Percentiles rank a stretch among this genome's conserved stretches.
phyloP scores from a whole-genome alignment of 208 protist genomes.

The Crithidia brevicula region DNA sequence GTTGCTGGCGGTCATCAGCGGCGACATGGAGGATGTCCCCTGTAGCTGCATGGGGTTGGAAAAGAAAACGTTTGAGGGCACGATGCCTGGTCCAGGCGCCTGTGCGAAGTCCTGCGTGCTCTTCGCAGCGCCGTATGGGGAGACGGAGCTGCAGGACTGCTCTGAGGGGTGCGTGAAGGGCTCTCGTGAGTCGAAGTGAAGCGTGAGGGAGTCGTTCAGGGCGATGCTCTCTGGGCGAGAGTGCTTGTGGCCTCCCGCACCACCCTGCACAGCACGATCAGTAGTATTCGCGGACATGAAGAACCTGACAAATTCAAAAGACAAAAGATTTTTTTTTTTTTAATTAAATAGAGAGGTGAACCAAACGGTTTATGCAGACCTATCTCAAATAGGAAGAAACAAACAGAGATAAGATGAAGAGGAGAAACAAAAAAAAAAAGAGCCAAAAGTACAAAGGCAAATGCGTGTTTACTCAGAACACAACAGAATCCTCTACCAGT shows the following conservation, averaged over 20 bases:
- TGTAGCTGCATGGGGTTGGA: not conserved
- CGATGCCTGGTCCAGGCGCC: not conserved
- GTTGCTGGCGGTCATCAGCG: not conserved
- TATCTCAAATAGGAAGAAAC: not conserved
- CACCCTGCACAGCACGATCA: not conserved
- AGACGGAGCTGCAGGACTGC: not conserved
- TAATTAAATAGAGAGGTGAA: no score
- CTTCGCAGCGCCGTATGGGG: not conserved
- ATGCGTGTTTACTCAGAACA: no score
- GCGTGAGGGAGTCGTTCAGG: conserved; percentile 6
- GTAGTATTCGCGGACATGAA: not conserved
- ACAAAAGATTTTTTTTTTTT: no score
- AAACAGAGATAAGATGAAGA: not conserved
- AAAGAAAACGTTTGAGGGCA: not conserved
- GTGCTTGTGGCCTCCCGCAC: conserved; percentile 1
- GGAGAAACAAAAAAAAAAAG: not conserved
- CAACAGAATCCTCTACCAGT: not conserved
- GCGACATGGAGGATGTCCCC: not conserved
- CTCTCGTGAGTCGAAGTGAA: conserved; percentile 1
- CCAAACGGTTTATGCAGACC: no score
- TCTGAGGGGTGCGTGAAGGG: not conserved
- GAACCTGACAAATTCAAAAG: not conserved
- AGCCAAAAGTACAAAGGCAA: not conserved
- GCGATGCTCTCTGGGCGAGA: not conserved
- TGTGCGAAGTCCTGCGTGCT: conserved; percentile 5